Base-by-base conservation (phyloP, 2,329 filamentous ascomycete genomes). In the Colletotrichum agaves region DNA sequence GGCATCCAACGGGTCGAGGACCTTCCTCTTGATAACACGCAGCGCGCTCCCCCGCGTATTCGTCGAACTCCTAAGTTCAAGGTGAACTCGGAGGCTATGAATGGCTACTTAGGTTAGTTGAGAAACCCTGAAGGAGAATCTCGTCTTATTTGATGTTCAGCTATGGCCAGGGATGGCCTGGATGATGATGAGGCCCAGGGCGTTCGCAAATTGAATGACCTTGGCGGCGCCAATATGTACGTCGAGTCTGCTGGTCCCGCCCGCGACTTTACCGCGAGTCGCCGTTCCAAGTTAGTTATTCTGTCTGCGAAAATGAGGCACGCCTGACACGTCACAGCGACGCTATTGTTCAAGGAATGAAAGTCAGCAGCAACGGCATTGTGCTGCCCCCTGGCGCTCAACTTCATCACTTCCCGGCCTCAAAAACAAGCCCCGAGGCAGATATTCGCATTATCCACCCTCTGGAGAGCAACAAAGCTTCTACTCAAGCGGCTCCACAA, bases 151-250 rank as follows among this genome's bases (percentile, higher is more conserved):
- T 37, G 10, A n/a, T 8, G 19, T 37, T 3, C 27, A 73, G 72
- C 63, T 6, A 71, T 77, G 5, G 72, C 73, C 2, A 44, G 63
- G 2, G 74, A 72, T 0, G 61, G 49, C 1, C 76, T 79, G 19
- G 50, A 78, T 3, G 77, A 79, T 44, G 72, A 72, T 1, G 77
- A 79, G 47, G 74, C 75, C 5, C 67, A 66, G 4, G 69, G 61
- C 4, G 76, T 77, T 33, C 65, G 68, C 7, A 72, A 69, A 23
- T 60, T 75, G 41, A 71, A 74, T 46, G 73, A 72, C 37, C 67
- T 67, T 10, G 67, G 71, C 21, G 69, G 71, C 6, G 47, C 63
- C 13, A 27, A 27, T 53, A 43, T 31, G 19, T 31, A n/a, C 19
- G 60, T 27, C 44, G 65, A 15, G 8, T 31, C 15, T 21, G 55